phyloP scores from a whole-genome alignment of 768 basidiomycete species.

The Lentinula detonsa region DNA sequence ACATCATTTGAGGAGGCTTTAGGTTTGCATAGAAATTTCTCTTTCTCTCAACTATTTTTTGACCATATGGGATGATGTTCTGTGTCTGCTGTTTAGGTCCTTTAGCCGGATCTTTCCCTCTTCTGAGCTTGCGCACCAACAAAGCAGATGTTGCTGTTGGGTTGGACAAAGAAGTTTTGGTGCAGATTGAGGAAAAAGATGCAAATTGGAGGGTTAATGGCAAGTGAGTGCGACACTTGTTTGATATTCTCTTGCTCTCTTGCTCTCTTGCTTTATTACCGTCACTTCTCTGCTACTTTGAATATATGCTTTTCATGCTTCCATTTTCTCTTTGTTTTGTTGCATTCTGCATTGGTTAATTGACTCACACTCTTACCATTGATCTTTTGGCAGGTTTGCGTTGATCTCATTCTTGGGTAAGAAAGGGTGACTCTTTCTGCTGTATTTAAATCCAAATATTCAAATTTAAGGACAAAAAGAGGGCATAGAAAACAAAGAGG shows the following conservation, averaged over 20 bases:
- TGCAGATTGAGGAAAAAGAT: slow-evolving; percentile 56
- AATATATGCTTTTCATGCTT: neutral
- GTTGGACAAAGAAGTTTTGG: slow-evolving; percentile 60
- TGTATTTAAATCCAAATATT: too few relatives aligned
- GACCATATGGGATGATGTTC: too few relatives aligned
- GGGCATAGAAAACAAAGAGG: too few relatives aligned
- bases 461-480: too few relatives aligned
- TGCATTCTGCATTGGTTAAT: neutral
- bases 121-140: slow-evolving; percentile 85
- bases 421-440: neutral
- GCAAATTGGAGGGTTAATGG: slow-evolving; percentile 79
- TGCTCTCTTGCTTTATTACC: neutral
- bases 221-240: slow-evolving; percentile 40
- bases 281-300: too few relatives aligned
- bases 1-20: slow-evolving; percentile 71
- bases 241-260: neutral
- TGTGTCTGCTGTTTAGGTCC: slow-evolving; percentile 47
- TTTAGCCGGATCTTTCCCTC: slow-evolving; percentile 69
- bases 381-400: slow-evolving; percentile 29
- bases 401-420: slow-evolving; percentile 28
- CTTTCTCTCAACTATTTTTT: neutral
- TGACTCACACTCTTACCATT: neutral
- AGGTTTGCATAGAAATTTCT: slow-evolving; percentile 33
- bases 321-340: neutral
- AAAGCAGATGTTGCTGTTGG: slow-evolving; percentile 95